phyloP scores from a whole-genome alignment of 192 early-diverging fungal species.

The Diversispora epigaea region DNA sequence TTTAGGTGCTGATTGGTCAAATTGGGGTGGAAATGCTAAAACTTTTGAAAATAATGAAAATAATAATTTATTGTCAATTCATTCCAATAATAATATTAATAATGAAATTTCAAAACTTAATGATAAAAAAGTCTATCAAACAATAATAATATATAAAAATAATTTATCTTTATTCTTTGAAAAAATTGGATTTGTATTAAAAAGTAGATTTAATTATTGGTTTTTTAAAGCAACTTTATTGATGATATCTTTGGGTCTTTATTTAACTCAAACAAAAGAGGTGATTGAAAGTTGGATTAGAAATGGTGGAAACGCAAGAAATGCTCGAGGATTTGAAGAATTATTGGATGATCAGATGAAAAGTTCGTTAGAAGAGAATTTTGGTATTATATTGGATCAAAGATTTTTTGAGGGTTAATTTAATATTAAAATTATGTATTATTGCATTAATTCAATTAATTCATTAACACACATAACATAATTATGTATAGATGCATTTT shows the following conservation, averaged over 20 bases:
- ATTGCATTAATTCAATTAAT: too few relatives aligned
- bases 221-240: constrained; percentile 61
- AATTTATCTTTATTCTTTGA: constrained; percentile 24
- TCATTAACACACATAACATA: too few relatives aligned
- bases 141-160: background rate
- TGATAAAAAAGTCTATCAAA: background rate
- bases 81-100: background rate
- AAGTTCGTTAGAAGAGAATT: constrained; percentile 64
- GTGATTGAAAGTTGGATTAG: constrained; percentile 40
- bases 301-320: constrained; percentile 29
- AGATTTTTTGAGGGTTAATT: constrained; percentile 70
- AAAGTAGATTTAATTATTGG: constrained; percentile 44
- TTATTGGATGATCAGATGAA: constrained; percentile 73
- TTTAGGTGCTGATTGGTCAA: constrained; percentile 42
- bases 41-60: background rate
- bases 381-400: constrained; percentile 78
- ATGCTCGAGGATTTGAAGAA: constrained; percentile 65
- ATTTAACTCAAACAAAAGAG: constrained; percentile 47
- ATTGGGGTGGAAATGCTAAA: constrained; percentile 34
- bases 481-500: too few relatives aligned
- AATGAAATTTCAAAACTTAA: too few relatives aligned
- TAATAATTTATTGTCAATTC: background rate
- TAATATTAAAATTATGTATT: background rate
- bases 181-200: constrained; percentile 30
- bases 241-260: constrained; percentile 61